phyloP scores from a whole-genome alignment of 1,139 yeast species.

The Candida sp. region DNA sequence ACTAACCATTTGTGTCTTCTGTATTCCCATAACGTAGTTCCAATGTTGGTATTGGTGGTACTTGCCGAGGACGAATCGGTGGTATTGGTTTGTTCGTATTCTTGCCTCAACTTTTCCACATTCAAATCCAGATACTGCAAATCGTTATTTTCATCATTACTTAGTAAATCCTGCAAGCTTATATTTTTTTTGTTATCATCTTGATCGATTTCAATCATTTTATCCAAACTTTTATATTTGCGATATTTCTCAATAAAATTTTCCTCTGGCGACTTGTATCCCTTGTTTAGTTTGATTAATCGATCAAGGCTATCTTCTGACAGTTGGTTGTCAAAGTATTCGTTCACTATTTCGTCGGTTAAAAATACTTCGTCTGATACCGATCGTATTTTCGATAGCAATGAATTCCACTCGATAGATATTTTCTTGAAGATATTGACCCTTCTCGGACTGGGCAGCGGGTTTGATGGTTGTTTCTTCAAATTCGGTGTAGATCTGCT shows the following conservation, averaged over 20 bases:
- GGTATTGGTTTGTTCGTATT: constrained; percentile 16
- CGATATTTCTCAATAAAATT: constrained; percentile 31
- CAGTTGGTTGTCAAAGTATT: constrained; percentile 37
- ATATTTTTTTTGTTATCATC: constrained; percentile 8
- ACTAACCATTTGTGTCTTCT: constrained; percentile 59
- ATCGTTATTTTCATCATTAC: constrained; percentile 19
- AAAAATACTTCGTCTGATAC: constrained; percentile 42
- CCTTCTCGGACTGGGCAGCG: constrained; percentile 4
- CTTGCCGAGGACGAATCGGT: constrained; percentile 10
- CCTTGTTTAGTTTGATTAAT: constrained; percentile 16
- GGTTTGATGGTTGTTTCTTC: constrained; percentile 1
- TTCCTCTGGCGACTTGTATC: constrained; percentile 29
- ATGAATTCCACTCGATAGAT: constrained; percentile 29
- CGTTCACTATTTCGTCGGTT: constrained; percentile 39
- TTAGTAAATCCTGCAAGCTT: constrained; percentile 25
- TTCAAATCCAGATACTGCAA: constrained; percentile 24
- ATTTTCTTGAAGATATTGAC: constrained; percentile 27
- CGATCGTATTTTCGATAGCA: constrained; percentile 29
- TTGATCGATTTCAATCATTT: constrained; percentile 23
- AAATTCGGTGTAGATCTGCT: constrained; percentile 7
- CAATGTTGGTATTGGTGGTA: constrained; percentile 22
- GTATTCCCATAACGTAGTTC: constrained; percentile 55
- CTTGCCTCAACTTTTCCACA: constrained; percentile 22
- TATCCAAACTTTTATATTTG: constrained; percentile 32
- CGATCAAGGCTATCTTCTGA: constrained; percentile 23